Evolutionary conservation across 106 monocot species (phyloP).

Genomic region (Allium sativum): DNA sequence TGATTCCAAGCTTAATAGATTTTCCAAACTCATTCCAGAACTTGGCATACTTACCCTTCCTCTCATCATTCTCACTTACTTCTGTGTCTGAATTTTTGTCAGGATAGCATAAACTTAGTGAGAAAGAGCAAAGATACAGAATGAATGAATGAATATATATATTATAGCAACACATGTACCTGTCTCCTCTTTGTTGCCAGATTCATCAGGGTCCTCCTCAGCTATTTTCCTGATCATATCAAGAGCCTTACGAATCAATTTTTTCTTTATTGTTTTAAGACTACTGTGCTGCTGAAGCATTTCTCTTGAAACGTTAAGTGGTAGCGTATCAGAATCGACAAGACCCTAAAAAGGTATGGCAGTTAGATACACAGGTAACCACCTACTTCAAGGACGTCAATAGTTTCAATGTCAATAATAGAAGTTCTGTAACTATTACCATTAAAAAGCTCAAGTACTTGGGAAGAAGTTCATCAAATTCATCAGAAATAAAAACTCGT

Average conservation of each 20-base stretch:
- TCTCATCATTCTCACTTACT: constrained; percentile 53
- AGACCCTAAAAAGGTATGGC: constrained; percentile 48
- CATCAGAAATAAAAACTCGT: constrained; percentile 98
- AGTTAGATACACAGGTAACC: too few relatives aligned
- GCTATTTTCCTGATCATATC: constrained; percentile 94
- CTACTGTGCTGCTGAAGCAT: constrained; percentile 98
- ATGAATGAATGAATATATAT: too few relatives aligned
- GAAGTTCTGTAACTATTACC: background rate
- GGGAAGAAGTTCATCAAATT: constrained; percentile 95
- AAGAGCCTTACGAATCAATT: constrained; percentile 91
- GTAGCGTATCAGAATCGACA: constrained; percentile 93
- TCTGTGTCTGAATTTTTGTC: constrained; percentile 21
- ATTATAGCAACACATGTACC: constrained; percentile 29
- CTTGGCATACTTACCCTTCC: constrained; percentile 79
- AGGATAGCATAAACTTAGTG: too few relatives aligned
- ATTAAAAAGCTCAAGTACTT: constrained; percentile 72
- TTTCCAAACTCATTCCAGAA: constrained; percentile 99
- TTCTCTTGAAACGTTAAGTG: constrained; percentile 93
- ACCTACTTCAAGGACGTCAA: too few relatives aligned
- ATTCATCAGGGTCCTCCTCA: constrained; percentile 95
- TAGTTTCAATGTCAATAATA: too few relatives aligned
- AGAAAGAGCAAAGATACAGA: too few relatives aligned
- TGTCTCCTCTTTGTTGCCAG: constrained; percentile 43
- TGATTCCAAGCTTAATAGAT: constrained; percentile 94
- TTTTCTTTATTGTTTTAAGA: constrained; percentile 97